A percentile compares a stretch with the other conserved stretches of the same genome.
These are phyloP conservation scores for Colletotrichum lupini DNA, from an alignment of 2,329 filamentous ascomycete species.

Conservation along the genomic window DNA sequence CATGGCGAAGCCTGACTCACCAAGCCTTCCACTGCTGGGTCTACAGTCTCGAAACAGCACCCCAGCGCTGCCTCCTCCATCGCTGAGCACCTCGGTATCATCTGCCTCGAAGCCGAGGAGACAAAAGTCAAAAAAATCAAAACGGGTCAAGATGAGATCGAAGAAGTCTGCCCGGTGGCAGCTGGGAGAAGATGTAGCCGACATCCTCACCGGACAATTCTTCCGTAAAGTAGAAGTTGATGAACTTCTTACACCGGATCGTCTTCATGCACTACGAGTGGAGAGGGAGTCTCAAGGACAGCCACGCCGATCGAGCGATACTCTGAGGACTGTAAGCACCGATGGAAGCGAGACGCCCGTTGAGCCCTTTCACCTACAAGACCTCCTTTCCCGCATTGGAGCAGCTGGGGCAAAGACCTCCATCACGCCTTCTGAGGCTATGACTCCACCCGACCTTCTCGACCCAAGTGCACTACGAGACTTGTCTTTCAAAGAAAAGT, in stretches of 20 bases:
- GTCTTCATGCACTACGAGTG: slow-evolving; percentile 37
- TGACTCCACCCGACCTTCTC: slow-evolving; percentile 40
- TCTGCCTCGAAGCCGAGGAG: slow-evolving; percentile 51
- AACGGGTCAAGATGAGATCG: slow-evolving; percentile 36
- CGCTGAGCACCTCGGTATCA: slow-evolving; percentile 44
- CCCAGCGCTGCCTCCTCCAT: slow-evolving; percentile 40
- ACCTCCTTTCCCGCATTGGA: slow-evolving; percentile 55
- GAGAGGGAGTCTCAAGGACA: slow-evolving; percentile 47
- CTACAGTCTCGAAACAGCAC: slow-evolving; percentile 37
- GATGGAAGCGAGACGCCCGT: slow-evolving; percentile 53
- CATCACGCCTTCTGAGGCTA: slow-evolving; percentile 43
- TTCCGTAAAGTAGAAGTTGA: slow-evolving; percentile 68
- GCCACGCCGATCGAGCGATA: slow-evolving; percentile 43
- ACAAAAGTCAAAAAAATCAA: slow-evolving; percentile 53
- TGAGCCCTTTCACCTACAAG: slow-evolving; percentile 63
- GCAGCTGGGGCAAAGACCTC: slow-evolving; percentile 49
- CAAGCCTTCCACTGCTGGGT: slow-evolving; percentile 33
- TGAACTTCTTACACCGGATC: slow-evolving; percentile 67
- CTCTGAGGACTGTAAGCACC: slow-evolving; percentile 38
- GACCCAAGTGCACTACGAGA: slow-evolving; percentile 39
- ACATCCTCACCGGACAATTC: slow-evolving; percentile 64
- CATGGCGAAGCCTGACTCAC: slow-evolving; percentile 27
- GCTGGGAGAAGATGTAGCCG: slow-evolving; percentile 67
- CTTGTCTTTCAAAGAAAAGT: slow-evolving; percentile 38
- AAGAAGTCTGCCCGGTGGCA: slow-evolving; percentile 60